Evolutionary conservation across 106 monocot genomes (phyloP), one percentile per base, ranked within the genome.

Genomic region (Ottelia alismoides): DNA sequence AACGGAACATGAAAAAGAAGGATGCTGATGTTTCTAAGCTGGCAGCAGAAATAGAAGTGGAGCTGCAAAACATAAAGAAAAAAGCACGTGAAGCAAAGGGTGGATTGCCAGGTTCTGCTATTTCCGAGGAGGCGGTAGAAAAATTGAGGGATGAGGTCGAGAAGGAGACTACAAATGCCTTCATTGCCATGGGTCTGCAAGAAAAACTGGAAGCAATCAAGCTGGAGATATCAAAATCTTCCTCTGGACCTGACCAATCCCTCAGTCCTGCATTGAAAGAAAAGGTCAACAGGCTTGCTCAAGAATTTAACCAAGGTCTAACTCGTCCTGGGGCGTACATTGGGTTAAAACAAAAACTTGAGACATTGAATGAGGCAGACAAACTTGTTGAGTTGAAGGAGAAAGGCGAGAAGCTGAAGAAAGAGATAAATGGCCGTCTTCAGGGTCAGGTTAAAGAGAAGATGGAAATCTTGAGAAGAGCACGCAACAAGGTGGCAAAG

Each of bases 1-100:
- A 68, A 54, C 64, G 69, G 9, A 78, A 77, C 73, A 82, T 92
- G 82, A 82, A 86, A 62, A 76, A 76, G 69, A 75, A 82, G 52
- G 92, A 82, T 57, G 35, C 52, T 35, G 64, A 69, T 27, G 26
- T 73, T 43, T 49, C 76, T 50, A 53, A 58, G 52, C 31, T 61
- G 26, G 63, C 78, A 53, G 73, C 75, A 56, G 73, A 73, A 61
- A 70, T 78, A 22, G 73, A 81, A 51, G 31, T 43, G 12, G 81
- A 82, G 52, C 73, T 81, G 18, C 76, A 92, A 44, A 72, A 74
- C 3, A 47, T 85, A 21, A 81, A 73, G 70, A 76, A 64, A 26
- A 61, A 60, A 32, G 66, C 58, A 53, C 32, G 24, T 20, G 70
- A 81, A 47, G 64, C 70, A 20, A 78, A 75, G 47, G 62, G 45